Conservation (phyloP, 2,329 filamentous ascomycete species). For the Sporothrix brunneoviolacea region DNA sequence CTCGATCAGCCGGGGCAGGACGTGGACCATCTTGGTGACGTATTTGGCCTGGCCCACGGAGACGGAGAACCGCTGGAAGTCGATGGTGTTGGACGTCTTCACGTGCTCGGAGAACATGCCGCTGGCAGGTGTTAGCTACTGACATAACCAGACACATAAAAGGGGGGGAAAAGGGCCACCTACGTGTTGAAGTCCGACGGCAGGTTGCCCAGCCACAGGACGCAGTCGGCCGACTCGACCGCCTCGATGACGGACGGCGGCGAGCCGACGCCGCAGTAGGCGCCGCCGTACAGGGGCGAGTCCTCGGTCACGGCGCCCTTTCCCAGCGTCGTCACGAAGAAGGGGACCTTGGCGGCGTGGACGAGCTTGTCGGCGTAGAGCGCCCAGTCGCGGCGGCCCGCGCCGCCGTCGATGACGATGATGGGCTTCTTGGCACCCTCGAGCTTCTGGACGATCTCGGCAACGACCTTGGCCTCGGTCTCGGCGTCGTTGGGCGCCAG, state of each 20-base stretch:
- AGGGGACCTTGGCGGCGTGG: neutral
- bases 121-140: too few relatives aligned
- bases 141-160: too few relatives aligned
- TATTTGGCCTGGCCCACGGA: neutral
- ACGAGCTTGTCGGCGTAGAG: neutral
- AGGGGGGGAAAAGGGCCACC: neutral
- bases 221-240: neutral
- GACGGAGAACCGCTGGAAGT: neutral
- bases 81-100: neutral
- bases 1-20: neutral
- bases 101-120: neutral
- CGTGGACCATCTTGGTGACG: neutral
- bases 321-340: neutral
- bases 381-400: neutral
- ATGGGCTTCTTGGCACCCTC: neutral
- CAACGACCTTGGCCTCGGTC: neutral
- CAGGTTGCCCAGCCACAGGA: neutral
- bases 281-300: neutral
- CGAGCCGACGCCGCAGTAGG: neutral
- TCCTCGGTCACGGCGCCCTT: neutral
- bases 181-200: neutral
- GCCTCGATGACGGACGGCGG: neutral
- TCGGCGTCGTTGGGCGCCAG: neutral
- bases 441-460: neutral
- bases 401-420: neutral